Conservation (phyloP, 176 grass and related monocot species). For the Aegilops sharonensis region DNA sequence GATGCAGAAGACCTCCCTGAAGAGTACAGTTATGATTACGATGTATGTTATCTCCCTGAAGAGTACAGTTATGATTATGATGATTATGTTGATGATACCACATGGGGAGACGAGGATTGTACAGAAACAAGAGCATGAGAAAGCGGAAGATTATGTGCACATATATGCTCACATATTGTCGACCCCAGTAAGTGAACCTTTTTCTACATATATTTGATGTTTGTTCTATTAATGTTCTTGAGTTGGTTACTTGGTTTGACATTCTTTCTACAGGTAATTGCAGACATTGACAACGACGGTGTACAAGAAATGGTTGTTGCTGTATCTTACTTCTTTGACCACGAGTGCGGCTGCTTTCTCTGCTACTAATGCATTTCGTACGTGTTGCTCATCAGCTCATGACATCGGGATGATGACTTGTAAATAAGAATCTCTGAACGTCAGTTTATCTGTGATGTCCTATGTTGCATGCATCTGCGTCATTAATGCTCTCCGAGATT, state of each 20-base stretch:
- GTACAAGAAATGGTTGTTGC: conserved; percentile 89
- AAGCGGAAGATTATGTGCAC: conserved; percentile 72
- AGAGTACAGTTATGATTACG: conserved; percentile 51
- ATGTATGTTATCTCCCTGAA: conserved; percentile 55
- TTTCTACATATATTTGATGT: conserved; percentile 22
- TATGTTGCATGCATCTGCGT: not conserved
- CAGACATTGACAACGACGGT: conserved; percentile 90
- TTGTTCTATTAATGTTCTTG: not conserved
- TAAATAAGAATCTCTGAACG: not conserved
- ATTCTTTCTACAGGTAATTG: conserved; percentile 71
- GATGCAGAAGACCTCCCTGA: conserved; percentile 42
- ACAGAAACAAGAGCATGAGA: conserved; percentile 72
- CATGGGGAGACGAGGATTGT: conserved; percentile 91
- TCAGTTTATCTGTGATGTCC: not conserved
- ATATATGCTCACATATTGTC: conserved; percentile 87
- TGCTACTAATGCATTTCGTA: not conserved
- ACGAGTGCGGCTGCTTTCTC: conserved; percentile 50
- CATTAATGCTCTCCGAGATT: conserved; percentile 7
- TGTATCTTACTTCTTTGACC: conserved; percentile 83
- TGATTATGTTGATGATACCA: conserved; percentile 44
- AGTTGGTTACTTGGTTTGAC: conserved; percentile 16
- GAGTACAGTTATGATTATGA: conserved; percentile 55
- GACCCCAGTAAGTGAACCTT: conserved; percentile 61
- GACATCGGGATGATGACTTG: conserved; percentile 12
- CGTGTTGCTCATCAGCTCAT: not conserved